phyloP scores from a whole-genome alignment of 2,329 filamentous ascomycete species.

The Ascochyta rabiei region DNA sequence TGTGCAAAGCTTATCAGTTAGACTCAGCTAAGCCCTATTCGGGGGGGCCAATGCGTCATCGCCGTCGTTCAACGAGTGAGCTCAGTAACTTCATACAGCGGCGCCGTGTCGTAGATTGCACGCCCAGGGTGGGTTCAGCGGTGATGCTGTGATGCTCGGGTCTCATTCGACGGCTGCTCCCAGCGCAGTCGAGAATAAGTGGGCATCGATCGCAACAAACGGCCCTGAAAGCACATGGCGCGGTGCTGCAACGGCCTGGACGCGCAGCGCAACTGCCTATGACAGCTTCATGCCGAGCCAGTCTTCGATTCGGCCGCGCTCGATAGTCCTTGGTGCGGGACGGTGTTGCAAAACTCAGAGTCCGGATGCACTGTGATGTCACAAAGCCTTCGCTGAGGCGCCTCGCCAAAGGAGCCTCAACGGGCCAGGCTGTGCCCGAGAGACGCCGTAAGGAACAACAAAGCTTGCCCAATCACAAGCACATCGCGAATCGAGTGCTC shows the following conservation, averaged over 20 bases:
- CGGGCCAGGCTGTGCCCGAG: slow-evolving; percentile 4
- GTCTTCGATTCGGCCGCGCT: slow-evolving; percentile 37
- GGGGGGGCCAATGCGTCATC: slow-evolving; percentile 31
- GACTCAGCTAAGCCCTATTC: slow-evolving; percentile 15
- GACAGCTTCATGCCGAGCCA: slow-evolving; percentile 26
- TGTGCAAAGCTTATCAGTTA: slow-evolving; percentile 25
- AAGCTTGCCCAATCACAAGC: slow-evolving; percentile 3
- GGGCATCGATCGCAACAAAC: slow-evolving; percentile 24
- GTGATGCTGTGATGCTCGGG: slow-evolving; percentile 30
- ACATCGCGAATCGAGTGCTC: background rate
- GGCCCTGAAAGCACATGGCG: slow-evolving; percentile 4
- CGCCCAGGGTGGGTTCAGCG: slow-evolving; percentile 21
- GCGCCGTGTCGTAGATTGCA: slow-evolving; percentile 8
- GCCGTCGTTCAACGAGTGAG: slow-evolving; percentile 1
- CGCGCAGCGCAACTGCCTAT: slow-evolving; percentile 18
- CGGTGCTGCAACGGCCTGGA: slow-evolving; percentile 11
- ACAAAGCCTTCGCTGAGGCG: slow-evolving; percentile 17
- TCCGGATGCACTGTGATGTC: slow-evolving; percentile 34
- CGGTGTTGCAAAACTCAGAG: slow-evolving; percentile 27
- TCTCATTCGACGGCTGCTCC: slow-evolving; percentile 24
- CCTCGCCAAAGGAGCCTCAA: slow-evolving; percentile 21
- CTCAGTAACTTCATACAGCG: slow-evolving; percentile 11
- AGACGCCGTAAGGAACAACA: slow-evolving; percentile 5
- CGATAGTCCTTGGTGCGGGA: slow-evolving; percentile 28
- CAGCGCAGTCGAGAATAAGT: slow-evolving; percentile 30